A percentile compares a stretch with the other conserved stretches of the same genome.
phyloP scores from a whole-genome alignment of 192 early-diverging fungal species.

The Podila horticola region DNA sequence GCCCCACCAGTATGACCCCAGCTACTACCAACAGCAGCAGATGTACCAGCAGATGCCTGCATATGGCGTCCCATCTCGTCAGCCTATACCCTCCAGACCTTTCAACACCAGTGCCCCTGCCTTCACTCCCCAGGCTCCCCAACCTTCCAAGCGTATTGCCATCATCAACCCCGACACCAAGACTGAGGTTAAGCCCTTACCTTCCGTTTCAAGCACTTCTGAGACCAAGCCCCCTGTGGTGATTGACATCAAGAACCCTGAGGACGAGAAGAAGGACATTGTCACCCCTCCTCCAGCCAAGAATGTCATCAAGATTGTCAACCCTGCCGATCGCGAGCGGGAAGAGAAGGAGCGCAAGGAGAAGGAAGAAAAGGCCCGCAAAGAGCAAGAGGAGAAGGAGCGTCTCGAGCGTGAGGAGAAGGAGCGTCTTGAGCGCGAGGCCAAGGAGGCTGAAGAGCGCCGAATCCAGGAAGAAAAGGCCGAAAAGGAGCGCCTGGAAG shows the following conservation, averaged over 20 bases:
- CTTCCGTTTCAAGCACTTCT: constrained; percentile 43
- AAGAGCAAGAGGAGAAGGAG: constrained; percentile 43
- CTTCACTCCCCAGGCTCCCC: constrained; percentile 43
- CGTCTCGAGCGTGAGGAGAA: constrained; percentile 49
- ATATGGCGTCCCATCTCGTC: constrained; percentile 41
- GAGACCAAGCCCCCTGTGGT: constrained; percentile 28
- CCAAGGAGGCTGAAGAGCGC: constrained; percentile 39
- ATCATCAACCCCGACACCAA: constrained; percentile 82
- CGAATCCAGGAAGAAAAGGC: constrained; percentile 46
- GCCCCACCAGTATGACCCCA: constrained; percentile 13
- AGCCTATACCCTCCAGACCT: constrained; percentile 31
- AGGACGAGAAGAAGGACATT: constrained; percentile 43
- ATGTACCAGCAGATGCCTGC: constrained; percentile 45
- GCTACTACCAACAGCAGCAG: constrained; percentile 30
- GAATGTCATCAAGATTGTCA: constrained; percentile 59
- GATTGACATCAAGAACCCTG: constrained; percentile 35
- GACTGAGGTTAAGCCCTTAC: constrained; percentile 69
- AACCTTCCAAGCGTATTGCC: constrained; percentile 67
- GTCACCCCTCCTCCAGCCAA: constrained; percentile 42
- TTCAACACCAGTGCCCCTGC: constrained; percentile 23
- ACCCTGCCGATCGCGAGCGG: constrained; percentile 57
- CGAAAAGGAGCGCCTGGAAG: constrained; percentile 16
- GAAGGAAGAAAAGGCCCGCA: constrained; percentile 55
- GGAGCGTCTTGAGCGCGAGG: constrained; percentile 40
- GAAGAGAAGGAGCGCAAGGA: constrained; percentile 58